Percentiles rank a stretch among this genome's conserved stretches.
Conservation (phyloP, 495 filamentous ascomycete genomes). For the Choiromyces venosus region DNA sequence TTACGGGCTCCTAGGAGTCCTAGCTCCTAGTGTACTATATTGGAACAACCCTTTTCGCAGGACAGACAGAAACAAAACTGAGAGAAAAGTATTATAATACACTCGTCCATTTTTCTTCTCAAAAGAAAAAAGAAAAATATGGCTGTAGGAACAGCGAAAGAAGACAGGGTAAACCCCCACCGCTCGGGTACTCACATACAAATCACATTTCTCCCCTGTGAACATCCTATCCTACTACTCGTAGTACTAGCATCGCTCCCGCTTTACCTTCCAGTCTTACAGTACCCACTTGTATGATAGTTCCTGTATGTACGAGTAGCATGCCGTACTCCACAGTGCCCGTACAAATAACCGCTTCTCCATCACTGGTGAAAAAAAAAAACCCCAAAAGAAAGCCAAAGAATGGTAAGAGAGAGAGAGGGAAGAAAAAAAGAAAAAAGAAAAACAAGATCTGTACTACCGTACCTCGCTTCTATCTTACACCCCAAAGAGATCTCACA, state of each 20-base stretch:
- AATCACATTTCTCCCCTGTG: not conserved
- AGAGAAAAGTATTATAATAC: not conserved
- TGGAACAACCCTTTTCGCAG: not conserved
- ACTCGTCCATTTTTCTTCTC: not conserved
- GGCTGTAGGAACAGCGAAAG: not conserved
- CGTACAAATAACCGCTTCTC: not conserved
- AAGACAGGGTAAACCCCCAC: not conserved
- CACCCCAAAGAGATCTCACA: not conserved
- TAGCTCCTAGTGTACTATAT: no score
- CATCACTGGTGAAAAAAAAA: not conserved
- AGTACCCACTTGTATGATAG: not conserved
- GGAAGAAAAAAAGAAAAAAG: not conserved
- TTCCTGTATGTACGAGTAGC: conserved; percentile 18
- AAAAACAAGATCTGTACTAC: not conserved
- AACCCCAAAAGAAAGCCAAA: not conserved
- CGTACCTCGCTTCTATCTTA: conserved; percentile 1
- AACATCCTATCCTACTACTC: not conserved
- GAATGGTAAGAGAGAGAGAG: not conserved
- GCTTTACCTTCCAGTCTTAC: not conserved
- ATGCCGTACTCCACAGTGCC: conserved; percentile 16
- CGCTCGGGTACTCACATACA: not conserved
- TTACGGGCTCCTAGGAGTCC: no score
- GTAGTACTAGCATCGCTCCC: not conserved
- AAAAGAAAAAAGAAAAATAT: not conserved
- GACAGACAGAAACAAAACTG: not conserved